These are phyloP conservation scores for Poterioochromonas sp. DNA, from an alignment of 352 stramenopile genomes.

Conservation along the genomic window DNA sequence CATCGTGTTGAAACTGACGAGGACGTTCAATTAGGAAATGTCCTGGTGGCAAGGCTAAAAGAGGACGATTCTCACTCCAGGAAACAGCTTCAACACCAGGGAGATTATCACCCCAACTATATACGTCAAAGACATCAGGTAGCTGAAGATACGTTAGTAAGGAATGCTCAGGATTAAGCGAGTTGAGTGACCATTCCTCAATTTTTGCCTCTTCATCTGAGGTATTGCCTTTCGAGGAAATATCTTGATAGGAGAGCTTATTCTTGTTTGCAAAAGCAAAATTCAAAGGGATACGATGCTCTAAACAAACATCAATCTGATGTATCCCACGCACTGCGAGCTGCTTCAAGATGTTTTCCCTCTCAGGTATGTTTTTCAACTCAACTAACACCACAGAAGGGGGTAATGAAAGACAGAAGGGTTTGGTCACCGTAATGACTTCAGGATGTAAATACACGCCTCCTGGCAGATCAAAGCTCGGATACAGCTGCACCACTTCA, in stretches of 20 bases:
- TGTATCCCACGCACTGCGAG: too few species aligned
- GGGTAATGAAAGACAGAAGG: not conserved
- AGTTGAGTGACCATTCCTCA: too few species aligned
- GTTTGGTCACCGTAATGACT: not conserved
- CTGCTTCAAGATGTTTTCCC: not conserved
- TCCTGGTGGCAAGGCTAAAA: not conserved
- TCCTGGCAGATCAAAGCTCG: not conserved
- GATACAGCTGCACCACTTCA: not conserved
- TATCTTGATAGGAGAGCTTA: too few species aligned
- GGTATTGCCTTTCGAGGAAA: too few species aligned
- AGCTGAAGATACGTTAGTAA: not conserved
- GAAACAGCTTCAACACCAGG: constrained; percentile 11
- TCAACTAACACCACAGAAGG: not conserved
- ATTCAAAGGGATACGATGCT: too few species aligned
- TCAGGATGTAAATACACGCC: not conserved
- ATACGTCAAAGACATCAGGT: not conserved
- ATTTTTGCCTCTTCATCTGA: too few species aligned
- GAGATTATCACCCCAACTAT: not conserved
- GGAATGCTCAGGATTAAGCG: too few species aligned
- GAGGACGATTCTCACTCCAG: not conserved
- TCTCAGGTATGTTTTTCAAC: not conserved
- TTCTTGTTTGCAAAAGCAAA: too few species aligned
- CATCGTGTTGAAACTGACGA: not conserved
- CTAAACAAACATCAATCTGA: too few species aligned
- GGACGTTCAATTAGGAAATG: constrained; percentile 27